Conservation (phyloP, 371 early-diverging fungal genomes). For the Mucor racemosus region DNA sequence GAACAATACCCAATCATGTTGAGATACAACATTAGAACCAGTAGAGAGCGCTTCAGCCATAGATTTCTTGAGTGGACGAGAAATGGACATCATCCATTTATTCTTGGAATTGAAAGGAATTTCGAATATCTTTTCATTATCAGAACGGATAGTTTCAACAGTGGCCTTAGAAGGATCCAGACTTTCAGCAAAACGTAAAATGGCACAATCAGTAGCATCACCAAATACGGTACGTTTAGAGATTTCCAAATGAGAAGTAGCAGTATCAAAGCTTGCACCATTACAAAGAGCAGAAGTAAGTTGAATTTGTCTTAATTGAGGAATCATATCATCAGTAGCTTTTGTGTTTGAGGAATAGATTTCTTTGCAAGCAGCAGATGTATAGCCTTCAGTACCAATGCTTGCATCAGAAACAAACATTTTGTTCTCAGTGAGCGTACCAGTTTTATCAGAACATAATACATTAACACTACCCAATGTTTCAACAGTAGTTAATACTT, state of each 20-base stretch:
- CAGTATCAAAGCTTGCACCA: slow-evolving; percentile 61
- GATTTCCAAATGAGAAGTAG: slow-evolving; percentile 45
- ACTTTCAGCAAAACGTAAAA: slow-evolving; percentile 63
- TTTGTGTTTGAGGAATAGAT: slow-evolving; percentile 1
- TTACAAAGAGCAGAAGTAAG: slow-evolving; percentile 67
- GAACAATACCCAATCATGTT: slow-evolving; percentile 46
- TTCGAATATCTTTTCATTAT: slow-evolving; percentile 50
- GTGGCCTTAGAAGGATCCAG: slow-evolving; percentile 31
- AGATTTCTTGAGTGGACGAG: slow-evolving; percentile 21
- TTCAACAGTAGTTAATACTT: slow-evolving; percentile 69
- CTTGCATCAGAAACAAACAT: slow-evolving; percentile 63
- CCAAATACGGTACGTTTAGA: slow-evolving; percentile 65
- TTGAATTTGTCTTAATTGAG: slow-evolving; percentile 51
- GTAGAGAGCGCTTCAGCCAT: slow-evolving; percentile 37
- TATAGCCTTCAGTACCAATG: slow-evolving; percentile 43
- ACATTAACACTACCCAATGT: slow-evolving; percentile 72
- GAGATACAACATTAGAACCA: slow-evolving; percentile 12
- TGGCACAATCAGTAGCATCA: slow-evolving; percentile 80
- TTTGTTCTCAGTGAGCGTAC: slow-evolving; percentile 71
- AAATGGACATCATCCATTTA: slow-evolving; percentile 72
- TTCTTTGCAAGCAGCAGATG: slow-evolving; percentile 28
- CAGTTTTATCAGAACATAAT: slow-evolving; percentile 76
- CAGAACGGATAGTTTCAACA: slow-evolving; percentile 22
- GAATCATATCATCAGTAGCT: slow-evolving; percentile 25
- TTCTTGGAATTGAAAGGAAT: slow-evolving; percentile 77